phyloP scores from a whole-genome alignment of 2,329 filamentous ascomycete genomes.

The Aschersonia sp. region DNA sequence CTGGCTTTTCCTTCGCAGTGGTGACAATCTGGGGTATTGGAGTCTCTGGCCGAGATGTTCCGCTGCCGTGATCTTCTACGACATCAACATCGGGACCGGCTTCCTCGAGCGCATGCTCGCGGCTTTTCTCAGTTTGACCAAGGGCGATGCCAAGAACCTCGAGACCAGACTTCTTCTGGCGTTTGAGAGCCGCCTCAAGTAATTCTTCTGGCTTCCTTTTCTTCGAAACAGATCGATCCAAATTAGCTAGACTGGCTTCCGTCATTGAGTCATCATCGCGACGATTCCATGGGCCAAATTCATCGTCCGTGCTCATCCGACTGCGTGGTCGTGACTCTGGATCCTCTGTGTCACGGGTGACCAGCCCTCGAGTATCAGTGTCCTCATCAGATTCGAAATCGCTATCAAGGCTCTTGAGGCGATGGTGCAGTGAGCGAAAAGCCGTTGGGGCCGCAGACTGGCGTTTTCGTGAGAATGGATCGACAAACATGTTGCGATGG shows the following conservation, averaged over 20 bases:
- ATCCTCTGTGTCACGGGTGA: conserved; percentile 69
- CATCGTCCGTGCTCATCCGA: conserved; percentile 51
- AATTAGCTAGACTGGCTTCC: conserved; percentile 53
- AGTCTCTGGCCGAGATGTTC: conserved; percentile 30
- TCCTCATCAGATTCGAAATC: conserved; percentile 86
- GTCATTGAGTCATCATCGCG: conserved; percentile 54
- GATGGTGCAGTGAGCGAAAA: conserved; percentile 68
- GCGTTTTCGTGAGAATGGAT: conserved; percentile 51
- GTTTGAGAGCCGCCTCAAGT: conserved; percentile 57
- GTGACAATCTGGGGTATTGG: conserved; percentile 27
- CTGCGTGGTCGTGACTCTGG: conserved; percentile 70
- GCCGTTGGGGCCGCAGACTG: conserved; percentile 42
- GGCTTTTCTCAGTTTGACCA: conserved; percentile 34
- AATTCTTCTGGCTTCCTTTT: conserved; percentile 62
- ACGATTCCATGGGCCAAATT: conserved; percentile 27
- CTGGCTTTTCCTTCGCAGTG: conserved; percentile 37
- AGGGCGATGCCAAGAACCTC: conserved; percentile 57
- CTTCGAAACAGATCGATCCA: conserved; percentile 37
- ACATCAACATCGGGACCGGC: conserved; percentile 31
- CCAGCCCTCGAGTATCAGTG: conserved; percentile 34
- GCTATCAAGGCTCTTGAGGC: conserved; percentile 45
- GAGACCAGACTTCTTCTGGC: conserved; percentile 67
- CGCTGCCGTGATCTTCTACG: conserved; percentile 25
- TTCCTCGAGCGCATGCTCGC: conserved; percentile 33
- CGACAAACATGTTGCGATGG: conserved; percentile 47